Base-by-base conservation (phyloP, 2,329 filamentous ascomycete genomes). In the Aspergillus chevalieri region DNA sequence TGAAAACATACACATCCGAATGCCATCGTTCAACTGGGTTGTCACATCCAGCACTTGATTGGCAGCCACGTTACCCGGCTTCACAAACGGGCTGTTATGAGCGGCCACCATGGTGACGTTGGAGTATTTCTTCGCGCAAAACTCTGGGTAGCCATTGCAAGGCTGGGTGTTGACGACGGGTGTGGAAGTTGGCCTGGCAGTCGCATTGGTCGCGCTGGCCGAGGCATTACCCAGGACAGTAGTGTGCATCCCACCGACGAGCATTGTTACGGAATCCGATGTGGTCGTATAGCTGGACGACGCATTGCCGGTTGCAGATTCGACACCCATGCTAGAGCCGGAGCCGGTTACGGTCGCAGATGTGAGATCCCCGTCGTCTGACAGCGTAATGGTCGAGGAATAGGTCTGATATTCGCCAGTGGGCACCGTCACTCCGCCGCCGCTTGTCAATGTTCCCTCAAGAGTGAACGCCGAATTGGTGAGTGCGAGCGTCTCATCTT, bases 51-150 rank as follows among this genome's bases (percentile, higher is more conserved):
- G 75, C 24, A 76, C 75, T 71, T 94, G 89, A 68, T 94, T 94
- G 48, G 86, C 80, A 12, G 84, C 88, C 8, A 85, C 80, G 66
- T 86, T 91, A 57, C 85, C 85, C 14, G 76, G 65, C 7, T 79
- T 75, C 38, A 84, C 78, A 64, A 94, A 94, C 9, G 87, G 87
- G 39, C 86, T 89, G 73, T 94, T 94, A 72, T 94, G 89, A 15
- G 84, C 83, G 17, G 80, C 83, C 1, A 94, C 80, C 60, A 87
- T 78, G 49, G 87, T 91, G 67, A 93, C 85, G 66, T 93, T 91
- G 75, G 85, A 83, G 69, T 90, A 94, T 58, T 82, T 84, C 51
- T 87, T 81, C 5, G 70, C 71, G 73, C 89, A 94, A 60, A 93
- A 83, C 68, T 92, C 87, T 21, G 85, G 71, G 58, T 87, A 83